Conservation (phyloP, 1,284 basidiomycete species). For the Phenoliferia sp. region DNA sequence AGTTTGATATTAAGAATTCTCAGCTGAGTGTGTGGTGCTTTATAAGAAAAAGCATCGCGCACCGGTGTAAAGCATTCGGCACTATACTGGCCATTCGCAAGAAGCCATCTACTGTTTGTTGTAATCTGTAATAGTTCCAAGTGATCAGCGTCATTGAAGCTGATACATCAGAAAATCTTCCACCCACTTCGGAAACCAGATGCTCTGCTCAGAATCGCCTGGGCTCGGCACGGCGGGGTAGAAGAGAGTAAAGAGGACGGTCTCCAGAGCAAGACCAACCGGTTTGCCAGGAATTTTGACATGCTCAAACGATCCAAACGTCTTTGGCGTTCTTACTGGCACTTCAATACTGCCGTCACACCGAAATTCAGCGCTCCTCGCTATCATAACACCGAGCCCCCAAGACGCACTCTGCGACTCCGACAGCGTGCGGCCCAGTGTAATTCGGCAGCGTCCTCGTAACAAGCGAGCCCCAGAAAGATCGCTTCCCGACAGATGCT, state of each 20-base stretch:
- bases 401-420: too few species aligned
- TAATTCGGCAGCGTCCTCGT: too few species aligned
- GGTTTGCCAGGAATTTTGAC: not conserved
- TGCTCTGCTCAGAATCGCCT: not conserved
- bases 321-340: not conserved
- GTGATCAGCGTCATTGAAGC: not conserved
- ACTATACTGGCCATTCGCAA: not conserved
- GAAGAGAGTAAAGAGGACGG: constrained; percentile 45
- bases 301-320: not conserved
- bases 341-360: not conserved
- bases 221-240: constrained; percentile 39
- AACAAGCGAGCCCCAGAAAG: too few species aligned
- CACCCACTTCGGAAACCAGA: constrained; percentile 1
- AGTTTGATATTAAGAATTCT: too few species aligned
- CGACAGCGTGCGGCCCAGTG: too few species aligned
- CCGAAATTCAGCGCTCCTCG: too few species aligned
- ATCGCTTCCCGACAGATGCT: too few species aligned
- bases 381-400: too few species aligned
- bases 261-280: constrained; percentile 38
- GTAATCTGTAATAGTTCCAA: not conserved
- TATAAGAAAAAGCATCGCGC: not conserved
- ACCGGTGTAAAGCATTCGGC: not conserved
- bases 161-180: too few species aligned
- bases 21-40: too few species aligned
- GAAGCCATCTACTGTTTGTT: not conserved